phyloP scores from a whole-genome alignment of 225 moss, liverwort and hornwort genomes.

The Ulota crispa region DNA sequence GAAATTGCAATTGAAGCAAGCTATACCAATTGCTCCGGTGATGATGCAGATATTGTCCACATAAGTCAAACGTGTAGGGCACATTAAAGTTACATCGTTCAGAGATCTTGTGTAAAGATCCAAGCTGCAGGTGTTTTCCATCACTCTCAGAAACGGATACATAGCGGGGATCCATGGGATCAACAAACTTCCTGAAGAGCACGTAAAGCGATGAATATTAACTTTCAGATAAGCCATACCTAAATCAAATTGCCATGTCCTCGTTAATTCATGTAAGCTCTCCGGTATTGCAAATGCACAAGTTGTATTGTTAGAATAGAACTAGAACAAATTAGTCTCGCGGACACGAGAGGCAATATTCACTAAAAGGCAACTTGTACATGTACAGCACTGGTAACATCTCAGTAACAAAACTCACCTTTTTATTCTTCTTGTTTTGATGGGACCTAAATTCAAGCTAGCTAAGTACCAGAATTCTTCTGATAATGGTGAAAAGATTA shows the following conservation, averaged over 20 bases:
- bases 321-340: not conserved
- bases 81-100: not conserved
- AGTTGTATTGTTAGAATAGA: not conserved
- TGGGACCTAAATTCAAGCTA: not conserved
- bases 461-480: not conserved
- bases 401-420: not conserved
- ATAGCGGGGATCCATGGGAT: constrained; percentile 22
- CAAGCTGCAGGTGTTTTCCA: not conserved
- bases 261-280: not conserved
- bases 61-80: constrained; percentile 2
- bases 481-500: not conserved
- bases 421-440: not conserved
- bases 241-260: constrained; percentile 3
- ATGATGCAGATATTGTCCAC: constrained; percentile 23
- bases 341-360: not conserved
- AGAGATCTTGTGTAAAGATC: not conserved
- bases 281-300: not conserved
- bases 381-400: not conserved
- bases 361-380: not conserved
- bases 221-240: not conserved
- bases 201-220: not conserved
- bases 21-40: constrained; percentile 21
- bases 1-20: not conserved
- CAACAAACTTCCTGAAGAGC: constrained; percentile 19
- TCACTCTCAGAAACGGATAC: constrained; percentile 7